phyloP scores from a whole-genome alignment of 176 grass and related monocot genomes.

The Eleusine coracana region DNA sequence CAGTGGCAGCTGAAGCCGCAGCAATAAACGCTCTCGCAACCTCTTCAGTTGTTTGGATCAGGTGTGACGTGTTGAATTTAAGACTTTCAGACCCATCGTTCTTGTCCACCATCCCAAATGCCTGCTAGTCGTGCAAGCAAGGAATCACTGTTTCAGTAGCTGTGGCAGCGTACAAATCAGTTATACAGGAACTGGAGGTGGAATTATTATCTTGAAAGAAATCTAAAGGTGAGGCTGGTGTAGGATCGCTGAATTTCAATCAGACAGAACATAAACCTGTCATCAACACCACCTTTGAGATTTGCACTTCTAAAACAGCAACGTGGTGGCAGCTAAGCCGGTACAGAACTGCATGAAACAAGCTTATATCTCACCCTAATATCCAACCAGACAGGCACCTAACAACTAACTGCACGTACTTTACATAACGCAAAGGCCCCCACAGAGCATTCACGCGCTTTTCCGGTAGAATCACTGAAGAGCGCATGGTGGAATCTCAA shows the following conservation, averaged over 20 bases:
- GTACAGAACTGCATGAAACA: conserved; percentile 27
- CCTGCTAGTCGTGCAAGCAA: conserved; percentile 25
- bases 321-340: neutral
- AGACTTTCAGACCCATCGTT: conserved; percentile 56
- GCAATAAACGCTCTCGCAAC: conserved; percentile 62
- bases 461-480: conserved; percentile 28
- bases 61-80: conserved; percentile 45
- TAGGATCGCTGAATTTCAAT: neutral
- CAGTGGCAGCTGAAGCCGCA: conserved; percentile 67
- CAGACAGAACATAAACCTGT: neutral
- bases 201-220: neutral
- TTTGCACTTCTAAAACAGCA: conserved; percentile 16
- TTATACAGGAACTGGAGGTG: neutral
- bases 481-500: conserved; percentile 31
- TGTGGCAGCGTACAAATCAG: neutral
- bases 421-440: conserved; percentile 29
- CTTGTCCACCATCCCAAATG: conserved; percentile 49
- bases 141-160: conserved; percentile 15
- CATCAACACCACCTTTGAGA: conserved; percentile 10
- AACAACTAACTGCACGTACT: conserved; percentile 43
- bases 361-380: conserved; percentile 45
- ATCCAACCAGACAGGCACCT: conserved; percentile 38
- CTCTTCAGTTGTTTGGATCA: conserved; percentile 84
- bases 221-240: neutral
- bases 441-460: conserved; percentile 25